Evolutionary conservation across 306 rosid genomes (phyloP).

Genomic region (Comarum palustre): DNA sequence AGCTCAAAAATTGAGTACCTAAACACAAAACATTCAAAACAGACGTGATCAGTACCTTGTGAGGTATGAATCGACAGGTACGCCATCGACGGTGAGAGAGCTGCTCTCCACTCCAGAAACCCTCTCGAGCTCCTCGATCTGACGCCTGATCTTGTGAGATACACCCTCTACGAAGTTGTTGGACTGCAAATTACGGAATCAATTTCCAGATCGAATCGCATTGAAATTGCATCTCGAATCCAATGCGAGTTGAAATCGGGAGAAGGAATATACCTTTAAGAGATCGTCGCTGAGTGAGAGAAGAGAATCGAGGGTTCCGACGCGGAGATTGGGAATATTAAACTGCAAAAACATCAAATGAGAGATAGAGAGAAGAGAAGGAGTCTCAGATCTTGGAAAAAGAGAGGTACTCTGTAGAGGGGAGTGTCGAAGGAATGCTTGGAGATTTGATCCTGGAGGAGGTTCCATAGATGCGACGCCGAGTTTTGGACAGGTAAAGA

Average conservation of each 20-base stretch:
- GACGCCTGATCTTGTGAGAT: constrained; percentile 87
- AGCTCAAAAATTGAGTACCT: constrained; percentile 10
- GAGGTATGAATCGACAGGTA: constrained; percentile 90
- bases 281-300: constrained; percentile 99
- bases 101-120: constrained; percentile 60
- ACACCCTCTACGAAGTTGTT: constrained; percentile 86
- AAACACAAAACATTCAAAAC: not conserved
- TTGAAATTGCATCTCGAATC: not conserved
- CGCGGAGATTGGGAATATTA: constrained; percentile 86
- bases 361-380: too few relatives aligned
- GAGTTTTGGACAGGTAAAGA: constrained; percentile 78
- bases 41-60: constrained; percentile 44
- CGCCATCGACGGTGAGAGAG: constrained; percentile 81
- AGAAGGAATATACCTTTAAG: constrained; percentile 50
- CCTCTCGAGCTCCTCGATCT: constrained; percentile 86
- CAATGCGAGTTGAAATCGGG: too few relatives aligned
- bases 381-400: constrained; percentile 27
- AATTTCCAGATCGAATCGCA: constrained; percentile 21
- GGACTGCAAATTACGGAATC: constrained; percentile 41
- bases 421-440: constrained; percentile 95
- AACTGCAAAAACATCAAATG: constrained; percentile 39
- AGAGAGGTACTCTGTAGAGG: constrained; percentile 61
- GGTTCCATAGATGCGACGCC: constrained; percentile 71
- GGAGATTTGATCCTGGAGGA: constrained; percentile 79
- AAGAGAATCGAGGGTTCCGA: constrained; percentile 95